Percentiles rank a stretch among this genome's conserved stretches.
Conservation (phyloP, 2,329 filamentous ascomycete genomes). For the Metarhizium anisopliae region DNA sequence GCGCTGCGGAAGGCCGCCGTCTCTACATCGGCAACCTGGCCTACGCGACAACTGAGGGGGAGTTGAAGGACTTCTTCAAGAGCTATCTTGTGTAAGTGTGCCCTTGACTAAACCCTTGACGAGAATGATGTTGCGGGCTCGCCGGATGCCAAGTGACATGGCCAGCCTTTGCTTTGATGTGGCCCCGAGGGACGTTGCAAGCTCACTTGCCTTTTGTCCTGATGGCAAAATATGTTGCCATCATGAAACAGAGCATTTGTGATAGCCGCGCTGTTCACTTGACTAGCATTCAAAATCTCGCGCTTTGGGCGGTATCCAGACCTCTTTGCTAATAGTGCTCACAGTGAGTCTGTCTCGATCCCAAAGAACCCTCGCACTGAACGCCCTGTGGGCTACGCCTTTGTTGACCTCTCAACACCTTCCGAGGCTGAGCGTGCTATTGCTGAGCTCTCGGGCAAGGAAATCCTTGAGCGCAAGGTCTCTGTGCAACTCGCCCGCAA, state of each 20-base stretch:
- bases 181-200: not conserved
- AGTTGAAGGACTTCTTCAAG: conserved; percentile 99
- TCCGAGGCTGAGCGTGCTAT: conserved; percentile 94
- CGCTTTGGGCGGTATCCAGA: not conserved
- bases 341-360: conserved; percentile 95
- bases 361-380: conserved; percentile 98
- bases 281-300: not conserved
- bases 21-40: conserved; percentile 99
- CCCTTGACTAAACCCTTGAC: not conserved
- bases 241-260: not conserved
- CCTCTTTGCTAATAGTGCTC: conserved; percentile 6
- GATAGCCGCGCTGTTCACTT: not conserved
- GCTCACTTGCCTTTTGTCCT: not conserved
- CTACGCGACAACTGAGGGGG: conserved; percentile 99
- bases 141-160: not conserved
- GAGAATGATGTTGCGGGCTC: not conserved
- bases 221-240: not conserved
- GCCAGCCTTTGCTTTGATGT: not conserved
- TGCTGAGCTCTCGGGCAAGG: conserved; percentile 88
- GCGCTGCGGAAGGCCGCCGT: conserved; percentile 96
- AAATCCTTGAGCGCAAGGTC: conserved; percentile 97
- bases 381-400: conserved; percentile 96
- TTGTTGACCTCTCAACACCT: conserved; percentile 93
- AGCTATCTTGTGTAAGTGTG: conserved; percentile 92
- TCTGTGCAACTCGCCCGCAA: conserved; percentile 98